Evolutionary conservation across 2,329 filamentous ascomycete genomes (phyloP), one percentile per base, ranked within the genome.

Genomic region (Ilyonectria sp.): DNA sequence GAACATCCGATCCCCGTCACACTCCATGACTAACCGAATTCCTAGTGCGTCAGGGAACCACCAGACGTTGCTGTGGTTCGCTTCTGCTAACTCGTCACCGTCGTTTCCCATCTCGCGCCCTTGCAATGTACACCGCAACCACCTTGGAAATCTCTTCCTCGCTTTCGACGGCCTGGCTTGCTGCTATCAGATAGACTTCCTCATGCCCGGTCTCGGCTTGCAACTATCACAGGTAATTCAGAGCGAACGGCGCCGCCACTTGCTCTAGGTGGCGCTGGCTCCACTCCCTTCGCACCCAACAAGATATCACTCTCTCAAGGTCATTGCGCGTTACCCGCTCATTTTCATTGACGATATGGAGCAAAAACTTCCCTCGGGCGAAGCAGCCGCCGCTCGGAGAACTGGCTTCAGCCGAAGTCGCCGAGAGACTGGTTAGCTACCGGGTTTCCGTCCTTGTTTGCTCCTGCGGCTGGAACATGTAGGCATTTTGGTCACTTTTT

Each of bases 241-340:
- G 86, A 19, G 87, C 86, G 4, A 89, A 84, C 82, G 84, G 52
- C 91, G 78, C 91, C 90, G 92, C 76, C 82, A 82, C 6, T 86
- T 84, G 77, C 85, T 90, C 79, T 92, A 90, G 1, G 78, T 79
- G 37, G 79, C 79, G 76, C 90, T 92, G 8, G 90, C 89, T 1
- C 82, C 81, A 3, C 80, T 78, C 1, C 91, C 91, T 73, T 91
- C 85, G 90, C 91, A 92, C 2, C 92, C 88, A 93, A 76, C 73
- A 92, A 92, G 6, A 92, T 85, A 71, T 92, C 90, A 50, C 85
- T 82, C 84, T 84, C 68, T 90, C 84, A 7, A 92, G 79, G 69
- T 91, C 89, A 0, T 79, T 75, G 52, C 73, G 76, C 5, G 79
- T 74, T 15, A 90, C 82, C 2, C 73, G 75, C 33, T 79, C 74